These are phyloP conservation scores for Mrakia frigida DNA, from an alignment of 768 basidiomycete species.

Conservation along the genomic window DNA sequence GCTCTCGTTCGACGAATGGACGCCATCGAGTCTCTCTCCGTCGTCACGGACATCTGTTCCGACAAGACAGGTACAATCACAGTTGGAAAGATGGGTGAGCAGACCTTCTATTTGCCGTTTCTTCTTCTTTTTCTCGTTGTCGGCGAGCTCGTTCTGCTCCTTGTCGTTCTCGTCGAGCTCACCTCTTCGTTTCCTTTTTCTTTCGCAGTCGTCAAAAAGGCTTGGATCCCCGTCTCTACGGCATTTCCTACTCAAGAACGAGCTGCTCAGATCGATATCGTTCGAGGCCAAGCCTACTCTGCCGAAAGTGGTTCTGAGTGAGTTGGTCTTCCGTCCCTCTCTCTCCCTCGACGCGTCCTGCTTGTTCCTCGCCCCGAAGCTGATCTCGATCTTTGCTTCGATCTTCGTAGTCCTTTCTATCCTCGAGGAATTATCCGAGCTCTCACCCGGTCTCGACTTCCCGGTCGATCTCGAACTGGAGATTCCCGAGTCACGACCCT, in stretches of 20 bases:
- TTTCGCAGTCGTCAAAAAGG: constrained; percentile 43
- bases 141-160: neutral
- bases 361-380: neutral
- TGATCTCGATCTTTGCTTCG: neutral
- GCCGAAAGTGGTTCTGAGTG: constrained; percentile 43
- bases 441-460: constrained; percentile 31
- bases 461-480: constrained; percentile 14
- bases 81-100: constrained; percentile 46
- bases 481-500: constrained; percentile 6
- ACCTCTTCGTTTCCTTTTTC: neutral
- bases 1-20: constrained; percentile 62
- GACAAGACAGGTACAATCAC: constrained; percentile 63
- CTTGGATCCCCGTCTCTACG: constrained; percentile 47
- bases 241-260: constrained; percentile 38
- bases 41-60: constrained; percentile 55
- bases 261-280: constrained; percentile 36
- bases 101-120: too few species aligned
- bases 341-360: neutral
- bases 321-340: neutral
- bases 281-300: constrained; percentile 39
- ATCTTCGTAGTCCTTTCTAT: constrained; percentile 38
- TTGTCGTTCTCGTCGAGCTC: too few species aligned
- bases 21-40: constrained; percentile 59
- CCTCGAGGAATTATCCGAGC: constrained; percentile 42
- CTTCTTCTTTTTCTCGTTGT: too few species aligned